Evolutionary conservation across 805 yeast species (phyloP), one percentile per base, ranked within the genome.

Genomic region (Yamadazyma sp.): DNA sequence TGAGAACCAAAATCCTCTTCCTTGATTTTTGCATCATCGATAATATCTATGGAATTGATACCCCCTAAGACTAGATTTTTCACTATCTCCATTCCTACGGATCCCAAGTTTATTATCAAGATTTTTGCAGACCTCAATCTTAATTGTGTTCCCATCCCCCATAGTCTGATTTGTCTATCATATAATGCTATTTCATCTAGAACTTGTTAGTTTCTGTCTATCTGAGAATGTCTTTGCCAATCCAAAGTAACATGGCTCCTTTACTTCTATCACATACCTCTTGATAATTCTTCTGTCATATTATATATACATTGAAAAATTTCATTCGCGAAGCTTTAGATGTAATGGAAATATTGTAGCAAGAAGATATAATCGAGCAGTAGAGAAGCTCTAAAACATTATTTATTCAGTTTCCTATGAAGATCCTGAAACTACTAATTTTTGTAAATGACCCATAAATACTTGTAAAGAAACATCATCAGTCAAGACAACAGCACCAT

Each of bases 71-170:
- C 86, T 31, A 93, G 57, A 56, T 89, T 89, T 58, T 93, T 91
- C 23, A 81, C 76, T 8, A 85, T 70, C 56, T 91, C 98, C 11
- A 80, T 77, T 5, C 94, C 94, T 7, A 86, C 70, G 1, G 86
- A 86, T 8, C 89, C 83, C 11, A 87, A 49, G 42, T 84, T 82
- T 30, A 91, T 68, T 27, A 93, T 49, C 29, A 89, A 62, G 4
- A 91, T 70, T 29, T 73, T 74, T 6, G 96, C 81, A 13, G 80
- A 75, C 23, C 93, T 72, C 66, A 91, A 76, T 28, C 78, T 58
- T 26, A 77, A 70, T 56, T 91, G 98, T 3, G 97, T 95, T 21
- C 85, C 94, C 53, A 93, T 69, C 2, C 98, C 98, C 98, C 98
- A 91, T 14, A 91, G 70, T 43, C 98, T 65, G 44, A 91, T 89